Conservation (phyloP, 139 green algal genomes). For the Chlorella sp. region DNA sequence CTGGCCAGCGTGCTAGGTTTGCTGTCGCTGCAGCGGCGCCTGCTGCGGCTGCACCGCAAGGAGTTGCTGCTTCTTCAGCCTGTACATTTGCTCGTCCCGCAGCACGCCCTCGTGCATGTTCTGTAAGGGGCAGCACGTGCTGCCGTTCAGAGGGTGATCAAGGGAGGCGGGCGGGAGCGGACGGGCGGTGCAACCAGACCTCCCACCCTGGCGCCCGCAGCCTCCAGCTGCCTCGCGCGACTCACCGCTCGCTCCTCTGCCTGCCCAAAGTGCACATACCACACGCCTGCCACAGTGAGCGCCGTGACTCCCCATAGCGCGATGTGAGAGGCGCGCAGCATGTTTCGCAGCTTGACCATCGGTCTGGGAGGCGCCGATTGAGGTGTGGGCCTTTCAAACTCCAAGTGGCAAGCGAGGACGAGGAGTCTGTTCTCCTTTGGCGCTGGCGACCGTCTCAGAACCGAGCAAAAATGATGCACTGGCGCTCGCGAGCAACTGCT, state of each 20-base stretch:
- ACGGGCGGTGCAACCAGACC: not conserved
- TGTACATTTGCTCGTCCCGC: slow-evolving; percentile 47
- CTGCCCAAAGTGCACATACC: slow-evolving; percentile 28
- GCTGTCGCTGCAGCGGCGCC: too few relatives aligned
- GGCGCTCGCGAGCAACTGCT: too few relatives aligned
- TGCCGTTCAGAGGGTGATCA: not conserved
- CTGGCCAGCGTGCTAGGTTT: too few relatives aligned
- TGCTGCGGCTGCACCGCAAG: slow-evolving; percentile 6
- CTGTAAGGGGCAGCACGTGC: slow-evolving; percentile 17
- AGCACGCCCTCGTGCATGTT: slow-evolving; percentile 49
- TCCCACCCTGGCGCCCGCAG: not conserved
- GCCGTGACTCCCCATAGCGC: slow-evolving; percentile 4
- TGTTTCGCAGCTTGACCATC: not conserved
- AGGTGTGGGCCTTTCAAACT: not conserved
- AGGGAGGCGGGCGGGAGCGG: not conserved
- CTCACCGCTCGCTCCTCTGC: slow-evolving; percentile 34
- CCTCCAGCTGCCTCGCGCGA: not conserved
- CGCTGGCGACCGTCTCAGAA: too few relatives aligned
- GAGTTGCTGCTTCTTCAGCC: slow-evolving; percentile 37
- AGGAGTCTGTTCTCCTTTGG: too few relatives aligned
- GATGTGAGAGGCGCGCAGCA: not conserved
- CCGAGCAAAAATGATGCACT: too few relatives aligned
- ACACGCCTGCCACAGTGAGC: slow-evolving; percentile 23
- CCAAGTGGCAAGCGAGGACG: not conserved
- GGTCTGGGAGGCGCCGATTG: not conserved